Percentiles rank a stretch among this genome's conserved stretches.
Conservation (phyloP, 1,284 basidiomycete species). For the Cryptococcus amylolentus region DNA sequence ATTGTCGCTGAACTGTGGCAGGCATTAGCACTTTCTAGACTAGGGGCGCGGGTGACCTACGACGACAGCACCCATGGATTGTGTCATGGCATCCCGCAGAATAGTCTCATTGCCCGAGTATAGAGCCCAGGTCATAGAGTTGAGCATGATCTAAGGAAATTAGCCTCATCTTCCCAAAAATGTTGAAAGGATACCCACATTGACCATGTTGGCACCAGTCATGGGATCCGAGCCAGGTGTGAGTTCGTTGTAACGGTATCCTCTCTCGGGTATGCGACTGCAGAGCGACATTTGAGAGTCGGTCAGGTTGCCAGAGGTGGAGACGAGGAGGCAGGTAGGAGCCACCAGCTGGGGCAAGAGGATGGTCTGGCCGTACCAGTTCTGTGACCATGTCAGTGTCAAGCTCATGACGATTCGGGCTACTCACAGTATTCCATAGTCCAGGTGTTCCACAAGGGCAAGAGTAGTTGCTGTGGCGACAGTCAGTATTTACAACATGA, state of each 20-base stretch:
- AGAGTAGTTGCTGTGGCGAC: constrained; percentile 5
- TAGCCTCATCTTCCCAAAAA: background rate
- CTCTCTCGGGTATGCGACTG: constrained; percentile 55
- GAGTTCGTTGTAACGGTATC: constrained; percentile 55
- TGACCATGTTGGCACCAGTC: constrained; percentile 59
- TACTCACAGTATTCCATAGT: constrained; percentile 56
- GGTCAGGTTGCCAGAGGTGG: constrained; percentile 49
- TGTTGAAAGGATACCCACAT: background rate
- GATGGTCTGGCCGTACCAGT: constrained; percentile 64
- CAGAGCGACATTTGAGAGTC: constrained; percentile 54
- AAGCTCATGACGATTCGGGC: background rate
- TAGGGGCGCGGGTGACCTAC: constrained; percentile 2
- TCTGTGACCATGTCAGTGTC: constrained; percentile 27
- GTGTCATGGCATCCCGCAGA: constrained; percentile 16
- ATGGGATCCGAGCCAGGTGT: constrained; percentile 54
- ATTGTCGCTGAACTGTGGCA: constrained; percentile 17
- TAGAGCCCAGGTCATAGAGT: constrained; percentile 23
- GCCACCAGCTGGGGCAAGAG: constrained; percentile 54
- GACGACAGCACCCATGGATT: constrained; percentile 20
- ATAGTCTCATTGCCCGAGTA: constrained; percentile 21
- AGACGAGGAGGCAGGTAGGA: constrained; percentile 59
- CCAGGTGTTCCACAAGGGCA: constrained; percentile 14
- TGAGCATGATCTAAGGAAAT: constrained; percentile 26
- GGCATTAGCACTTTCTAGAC: background rate
- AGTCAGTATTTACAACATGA: background rate